phyloP scores from a whole-genome alignment of 2,329 filamentous ascomycete genomes.

The Nigrospora osmanthi region DNA sequence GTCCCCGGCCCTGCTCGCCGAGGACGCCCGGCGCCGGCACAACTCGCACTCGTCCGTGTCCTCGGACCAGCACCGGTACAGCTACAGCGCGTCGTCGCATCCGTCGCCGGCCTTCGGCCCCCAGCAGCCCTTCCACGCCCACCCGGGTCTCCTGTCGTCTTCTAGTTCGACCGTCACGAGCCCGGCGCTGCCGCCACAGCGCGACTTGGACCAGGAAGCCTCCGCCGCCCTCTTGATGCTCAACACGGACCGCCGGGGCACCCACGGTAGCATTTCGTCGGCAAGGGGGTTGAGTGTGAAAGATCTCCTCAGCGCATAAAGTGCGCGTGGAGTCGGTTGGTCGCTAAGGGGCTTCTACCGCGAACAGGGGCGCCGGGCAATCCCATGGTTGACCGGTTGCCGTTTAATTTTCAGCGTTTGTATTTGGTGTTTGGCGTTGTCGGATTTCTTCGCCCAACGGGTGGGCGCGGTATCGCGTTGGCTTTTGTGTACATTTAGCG shows the following conservation, averaged over 20 bases:
- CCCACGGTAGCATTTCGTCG: constrained; percentile 15
- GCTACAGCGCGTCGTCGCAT: constrained; percentile 26
- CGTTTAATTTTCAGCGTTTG: no score
- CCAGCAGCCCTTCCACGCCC: constrained; percentile 31
- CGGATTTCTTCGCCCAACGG: no score
- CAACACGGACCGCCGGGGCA: constrained; percentile 64
- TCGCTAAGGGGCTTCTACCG: no score
- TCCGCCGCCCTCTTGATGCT: constrained; percentile 84
- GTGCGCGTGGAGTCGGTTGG: constrained; percentile 24
- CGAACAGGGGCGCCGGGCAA: no score
- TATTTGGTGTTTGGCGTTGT: no score
- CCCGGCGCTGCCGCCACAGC: constrained; percentile 46
- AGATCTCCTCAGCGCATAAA: constrained; percentile 42
- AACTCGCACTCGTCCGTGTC: constrained; percentile 47
- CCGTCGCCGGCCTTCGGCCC: constrained; percentile 39
- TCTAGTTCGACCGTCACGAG: constrained; percentile 50
- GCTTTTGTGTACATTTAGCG: no score
- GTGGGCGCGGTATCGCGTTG: no score
- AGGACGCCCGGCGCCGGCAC: constrained; percentile 36
- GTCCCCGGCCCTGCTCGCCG: constrained; percentile 42
- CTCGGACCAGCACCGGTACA: constrained; percentile 35
- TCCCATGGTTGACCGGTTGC: no score
- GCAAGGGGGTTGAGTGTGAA: constrained; percentile 45
- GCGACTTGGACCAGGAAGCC: constrained; percentile 65
- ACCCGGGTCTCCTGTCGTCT: constrained; percentile 21